Conservation (phyloP, 768 basidiomycete genomes). For the Russula sp. region DNA sequence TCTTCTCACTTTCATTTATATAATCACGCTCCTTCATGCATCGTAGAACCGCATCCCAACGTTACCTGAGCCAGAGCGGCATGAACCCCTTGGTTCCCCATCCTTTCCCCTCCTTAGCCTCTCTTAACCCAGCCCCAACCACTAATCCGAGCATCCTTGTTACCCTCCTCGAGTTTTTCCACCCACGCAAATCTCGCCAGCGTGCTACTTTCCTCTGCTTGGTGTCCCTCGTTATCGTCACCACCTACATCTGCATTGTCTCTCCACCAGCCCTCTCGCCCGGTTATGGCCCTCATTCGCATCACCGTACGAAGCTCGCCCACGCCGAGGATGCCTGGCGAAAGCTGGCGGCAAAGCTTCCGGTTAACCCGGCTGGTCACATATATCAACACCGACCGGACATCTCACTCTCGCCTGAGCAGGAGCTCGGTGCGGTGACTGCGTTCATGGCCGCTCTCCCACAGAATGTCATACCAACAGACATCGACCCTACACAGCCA, state of each 20-base stretch:
- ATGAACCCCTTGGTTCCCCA: neutral
- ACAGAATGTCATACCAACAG: slow-evolving; percentile 65
- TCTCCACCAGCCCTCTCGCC: slow-evolving; percentile 13
- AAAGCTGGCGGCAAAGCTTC: slow-evolving; percentile 9
- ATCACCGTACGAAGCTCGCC: neutral
- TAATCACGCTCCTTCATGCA: slow-evolving; percentile 20
- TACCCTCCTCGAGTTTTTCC: slow-evolving; percentile 10
- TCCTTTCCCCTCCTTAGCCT: neutral
- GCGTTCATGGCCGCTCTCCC: slow-evolving; percentile 69
- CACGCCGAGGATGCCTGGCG: slow-evolving; percentile 12
- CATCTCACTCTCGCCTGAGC: slow-evolving; percentile 42
- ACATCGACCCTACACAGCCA: slow-evolving; percentile 54
- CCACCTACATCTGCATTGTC: slow-evolving; percentile 20
- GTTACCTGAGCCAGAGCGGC: slow-evolving; percentile 3
- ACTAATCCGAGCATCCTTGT: neutral
- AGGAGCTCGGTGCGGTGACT: slow-evolving; percentile 72
- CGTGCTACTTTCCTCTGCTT: slow-evolving; percentile 22
- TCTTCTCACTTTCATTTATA: slow-evolving; percentile 12
- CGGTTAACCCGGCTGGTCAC: slow-evolving; percentile 15
- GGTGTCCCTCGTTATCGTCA: slow-evolving; percentile 13
- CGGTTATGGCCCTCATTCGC: neutral
- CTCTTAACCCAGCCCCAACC: neutral
- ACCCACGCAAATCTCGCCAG: slow-evolving; percentile 20
- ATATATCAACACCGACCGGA: slow-evolving; percentile 32
- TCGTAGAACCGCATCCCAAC: slow-evolving; percentile 18